These are phyloP conservation scores for Beauveria brongniartii DNA, from an alignment of 2,329 filamentous ascomycete species.

Conservation along the genomic window DNA sequence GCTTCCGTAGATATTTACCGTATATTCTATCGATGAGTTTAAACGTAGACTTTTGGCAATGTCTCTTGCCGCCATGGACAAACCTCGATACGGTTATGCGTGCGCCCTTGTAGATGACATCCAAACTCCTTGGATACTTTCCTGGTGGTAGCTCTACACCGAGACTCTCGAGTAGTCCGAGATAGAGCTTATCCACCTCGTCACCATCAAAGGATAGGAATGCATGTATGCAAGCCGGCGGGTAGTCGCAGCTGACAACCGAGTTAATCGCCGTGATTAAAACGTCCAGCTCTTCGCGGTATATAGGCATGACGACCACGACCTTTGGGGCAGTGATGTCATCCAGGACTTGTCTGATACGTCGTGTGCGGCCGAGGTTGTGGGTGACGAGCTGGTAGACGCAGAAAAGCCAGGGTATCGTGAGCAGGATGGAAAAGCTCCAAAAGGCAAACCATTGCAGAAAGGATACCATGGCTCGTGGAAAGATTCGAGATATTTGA, in stretches of 20 bases:
- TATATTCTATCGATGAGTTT: conserved; percentile 91
- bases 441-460: conserved; percentile 96
- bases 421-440: conserved; percentile 77
- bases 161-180: conserved; percentile 76
- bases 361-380: conserved; percentile 70
- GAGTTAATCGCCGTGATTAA: conserved; percentile 83
- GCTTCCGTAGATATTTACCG: conserved; percentile 71
- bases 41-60: conserved; percentile 90
- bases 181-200: conserved; percentile 78
- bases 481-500: conserved; percentile 65
- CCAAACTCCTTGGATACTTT: conserved; percentile 80
- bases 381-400: conserved; percentile 86
- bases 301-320: conserved; percentile 94
- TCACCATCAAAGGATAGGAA: conserved; percentile 95
- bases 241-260: conserved; percentile 89
- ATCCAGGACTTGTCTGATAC: conserved; percentile 77
- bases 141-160: conserved; percentile 72
- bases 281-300: conserved; percentile 80
- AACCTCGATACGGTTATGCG: conserved; percentile 89
- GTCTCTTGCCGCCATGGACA: conserved; percentile 84
- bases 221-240: conserved; percentile 82
- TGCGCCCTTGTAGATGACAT: conserved; percentile 73
- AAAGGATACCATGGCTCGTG: conserved; percentile 53
- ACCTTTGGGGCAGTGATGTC: conserved; percentile 85
- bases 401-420: conserved; percentile 86